Base-by-base conservation (phyloP, 108 stramenopile species). In the Skeletonema potamos region DNA sequence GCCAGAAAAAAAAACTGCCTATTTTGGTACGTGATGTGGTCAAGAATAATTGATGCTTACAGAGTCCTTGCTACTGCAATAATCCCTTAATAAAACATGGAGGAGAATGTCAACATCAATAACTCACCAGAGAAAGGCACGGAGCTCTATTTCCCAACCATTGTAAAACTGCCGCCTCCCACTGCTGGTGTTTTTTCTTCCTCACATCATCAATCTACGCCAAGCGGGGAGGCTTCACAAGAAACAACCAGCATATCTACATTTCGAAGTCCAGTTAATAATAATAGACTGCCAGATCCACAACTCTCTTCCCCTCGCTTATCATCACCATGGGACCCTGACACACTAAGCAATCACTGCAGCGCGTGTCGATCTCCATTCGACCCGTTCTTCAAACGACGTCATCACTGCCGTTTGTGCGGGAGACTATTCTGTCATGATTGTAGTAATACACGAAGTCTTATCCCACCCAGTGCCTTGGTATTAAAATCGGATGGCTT, bases 361-460 rank as follows among this genome's bases (percentile, higher is more conserved):
- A 59, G 73, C 18, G 22, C 65, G 15, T 96, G 95, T 55, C 62
- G 39, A 13, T 27, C 57, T 13, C 77, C 63, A 32, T 96, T 94
- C 73, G 84, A 86, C 68, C 67, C 71, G 8, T 43, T 96, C 39
- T 75, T 75, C 51, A 82, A 94, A 63, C 89, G 91, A 0, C 73
- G 87, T 13, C 95, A 96, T 61, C 95, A 96, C 79, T 96, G 95
- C 67, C 91, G 95, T 12, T 65, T 88, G 27, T 96, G 95, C 63
- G 95, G 95, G 7, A 77, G 86, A 55, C 80, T 96, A 18, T 96
- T 92, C 69, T 96, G 95, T 58, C 68, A 85, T 30, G 62, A 78
- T 11, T 96, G 95, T 72, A 74, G 75, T 32, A 41, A 74, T 24
- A 83, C 87, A 27, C 64, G 82, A 6, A 77, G 84, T 24, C 67